phyloP scores from a whole-genome alignment of 768 basidiomycete species.

The Tulasnella calospora region DNA sequence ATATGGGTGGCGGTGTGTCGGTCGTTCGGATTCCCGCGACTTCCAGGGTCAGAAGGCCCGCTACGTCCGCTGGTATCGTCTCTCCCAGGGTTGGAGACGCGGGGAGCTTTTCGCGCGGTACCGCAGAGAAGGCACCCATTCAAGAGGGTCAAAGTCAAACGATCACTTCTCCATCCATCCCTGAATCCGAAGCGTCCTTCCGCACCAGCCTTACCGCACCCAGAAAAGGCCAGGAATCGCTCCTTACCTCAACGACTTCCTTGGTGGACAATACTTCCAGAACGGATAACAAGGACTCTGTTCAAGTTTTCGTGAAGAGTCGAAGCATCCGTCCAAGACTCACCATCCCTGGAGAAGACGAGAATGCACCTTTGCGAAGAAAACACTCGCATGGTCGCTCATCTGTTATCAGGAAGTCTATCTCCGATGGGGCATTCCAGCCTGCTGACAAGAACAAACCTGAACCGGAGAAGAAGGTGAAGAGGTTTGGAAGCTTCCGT shows the following conservation, averaged over 20 bases:
- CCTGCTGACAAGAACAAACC: not conserved
- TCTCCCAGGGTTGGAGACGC: not conserved
- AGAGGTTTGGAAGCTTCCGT: not conserved
- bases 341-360: not conserved
- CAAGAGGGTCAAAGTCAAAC: not conserved
- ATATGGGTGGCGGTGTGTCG: not conserved
- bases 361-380: not conserved
- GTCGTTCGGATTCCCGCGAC: not conserved
- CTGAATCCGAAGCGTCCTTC: not conserved
- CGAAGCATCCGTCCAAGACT: not conserved
- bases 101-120: not conserved
- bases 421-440: not conserved
- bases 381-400: not conserved
- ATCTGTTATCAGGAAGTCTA: not conserved
- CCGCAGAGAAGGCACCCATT: not conserved
- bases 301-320: not conserved
- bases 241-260: not conserved
- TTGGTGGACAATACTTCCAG: not conserved
- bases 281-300: not conserved
- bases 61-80: not conserved
- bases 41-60: not conserved
- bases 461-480: not conserved
- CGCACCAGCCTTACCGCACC: not conserved
- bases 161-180: not conserved
- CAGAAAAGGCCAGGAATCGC: not conserved